A percentile compares a stretch with the other conserved stretches of the same genome.
Conservation (phyloP, 1,284 basidiomycete species). For the Golubevia sp. region DNA sequence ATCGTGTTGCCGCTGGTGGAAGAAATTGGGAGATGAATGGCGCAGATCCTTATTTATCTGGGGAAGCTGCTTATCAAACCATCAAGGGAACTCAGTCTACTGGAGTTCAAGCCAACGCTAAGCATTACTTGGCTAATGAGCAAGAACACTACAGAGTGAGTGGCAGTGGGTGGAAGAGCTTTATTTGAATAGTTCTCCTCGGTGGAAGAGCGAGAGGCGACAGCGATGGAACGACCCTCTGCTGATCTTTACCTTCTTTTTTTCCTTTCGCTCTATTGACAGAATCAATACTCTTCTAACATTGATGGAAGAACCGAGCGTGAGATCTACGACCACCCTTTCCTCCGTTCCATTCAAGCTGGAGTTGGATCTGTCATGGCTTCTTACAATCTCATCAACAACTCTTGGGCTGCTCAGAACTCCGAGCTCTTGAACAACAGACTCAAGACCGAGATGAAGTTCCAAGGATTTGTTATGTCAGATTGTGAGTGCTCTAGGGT, state of each 20-base stretch:
- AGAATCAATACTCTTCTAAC: too few relatives aligned
- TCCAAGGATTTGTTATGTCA: conserved; percentile 72
- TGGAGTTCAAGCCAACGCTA: conserved; percentile 68
- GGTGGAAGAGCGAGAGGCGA: too few relatives aligned
- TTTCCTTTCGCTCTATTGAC: too few relatives aligned
- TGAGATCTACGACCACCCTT: conserved; percentile 64
- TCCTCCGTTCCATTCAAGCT: conserved; percentile 75
- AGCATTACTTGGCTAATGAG: conserved; percentile 62
- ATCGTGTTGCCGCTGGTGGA: too few relatives aligned
- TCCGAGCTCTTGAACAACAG: conserved; percentile 72
- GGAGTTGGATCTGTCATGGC: conserved; percentile 80
- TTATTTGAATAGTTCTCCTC: too few relatives aligned
- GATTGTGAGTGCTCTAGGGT: conserved; percentile 27
- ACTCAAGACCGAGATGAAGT: conserved; percentile 75
- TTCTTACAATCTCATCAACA: conserved; percentile 70
- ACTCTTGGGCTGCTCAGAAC: conserved; percentile 73
- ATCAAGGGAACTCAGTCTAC: conserved; percentile 74
- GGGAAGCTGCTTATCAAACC: conserved; percentile 75
- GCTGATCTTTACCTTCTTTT: too few relatives aligned
- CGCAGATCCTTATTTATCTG: conserved; percentile 75
- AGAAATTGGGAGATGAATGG: conserved; percentile 43
- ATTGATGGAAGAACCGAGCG: conserved; percentile 78
- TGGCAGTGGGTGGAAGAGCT: too few relatives aligned
- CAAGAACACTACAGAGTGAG: conserved; percentile 73
- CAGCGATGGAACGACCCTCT: too few relatives aligned